phyloP scores from a whole-genome alignment of 2,329 filamentous ascomycete species.

The Tothia fuscella region DNA sequence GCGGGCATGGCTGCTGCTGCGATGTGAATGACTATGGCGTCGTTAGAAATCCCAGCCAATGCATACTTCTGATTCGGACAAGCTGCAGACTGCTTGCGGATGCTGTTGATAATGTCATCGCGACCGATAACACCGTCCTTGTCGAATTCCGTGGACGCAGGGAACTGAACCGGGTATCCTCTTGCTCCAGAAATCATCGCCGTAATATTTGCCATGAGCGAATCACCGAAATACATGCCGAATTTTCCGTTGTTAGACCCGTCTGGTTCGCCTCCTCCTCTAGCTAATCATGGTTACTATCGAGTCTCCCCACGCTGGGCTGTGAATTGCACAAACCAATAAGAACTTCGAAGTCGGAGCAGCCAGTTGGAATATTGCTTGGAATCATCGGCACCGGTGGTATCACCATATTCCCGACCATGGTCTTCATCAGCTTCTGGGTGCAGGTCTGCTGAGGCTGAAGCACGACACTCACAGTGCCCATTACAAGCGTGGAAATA shows the following conservation, averaged over 20 bases:
- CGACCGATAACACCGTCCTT: neutral
- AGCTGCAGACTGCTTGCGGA: neutral
- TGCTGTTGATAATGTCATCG: conserved; percentile 2
- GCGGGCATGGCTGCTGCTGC: neutral
- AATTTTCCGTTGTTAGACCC: neutral
- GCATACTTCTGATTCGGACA: conserved; percentile 7
- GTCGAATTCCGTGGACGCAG: neutral
- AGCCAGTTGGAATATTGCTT: neutral
- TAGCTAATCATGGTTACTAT: neutral
- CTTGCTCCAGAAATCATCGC: conserved; percentile 27
- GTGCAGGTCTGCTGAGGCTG: too few relatives aligned
- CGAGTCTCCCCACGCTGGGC: neutral
- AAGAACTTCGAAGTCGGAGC: neutral
- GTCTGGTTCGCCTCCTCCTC: neutral
- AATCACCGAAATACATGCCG: conserved; percentile 1
- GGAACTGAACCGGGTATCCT: conserved; percentile 10
- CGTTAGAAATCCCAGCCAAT: conserved; percentile 5
- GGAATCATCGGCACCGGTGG: too few relatives aligned
- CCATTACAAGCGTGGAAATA: too few relatives aligned
- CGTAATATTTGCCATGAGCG: conserved; percentile 18
- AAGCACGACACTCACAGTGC: too few relatives aligned
- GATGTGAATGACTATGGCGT: neutral
- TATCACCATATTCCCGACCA: too few relatives aligned
- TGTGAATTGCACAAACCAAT: neutral
- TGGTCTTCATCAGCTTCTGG: too few relatives aligned